Conservation (phyloP, 2,329 filamentous ascomycete genomes). For the Neonectria magnoliae region DNA sequence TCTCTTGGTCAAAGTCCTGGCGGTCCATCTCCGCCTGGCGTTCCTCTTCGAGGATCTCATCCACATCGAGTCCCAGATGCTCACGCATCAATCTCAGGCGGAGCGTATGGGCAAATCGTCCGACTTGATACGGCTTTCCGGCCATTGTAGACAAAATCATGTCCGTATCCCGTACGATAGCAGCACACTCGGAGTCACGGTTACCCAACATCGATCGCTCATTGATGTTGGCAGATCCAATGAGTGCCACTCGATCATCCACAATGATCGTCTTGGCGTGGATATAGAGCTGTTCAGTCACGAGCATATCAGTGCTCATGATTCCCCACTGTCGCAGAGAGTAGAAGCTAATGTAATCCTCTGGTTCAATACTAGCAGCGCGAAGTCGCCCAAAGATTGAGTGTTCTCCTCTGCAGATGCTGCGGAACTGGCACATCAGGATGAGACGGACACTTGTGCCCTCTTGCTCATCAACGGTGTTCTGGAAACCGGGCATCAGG, state of each 20-base stretch:
- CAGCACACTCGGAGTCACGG: conserved; percentile 91
- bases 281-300: conserved; percentile 97
- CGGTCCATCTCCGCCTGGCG: conserved; percentile 73
- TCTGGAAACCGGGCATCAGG: conserved; percentile 98
- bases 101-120: conserved; percentile 90
- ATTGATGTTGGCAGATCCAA: conserved; percentile 98
- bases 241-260: conserved; percentile 91
- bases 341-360: conserved; percentile 96
- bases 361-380: conserved; percentile 84
- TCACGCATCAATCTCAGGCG: conserved; percentile 96
- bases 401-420: conserved; percentile 90
- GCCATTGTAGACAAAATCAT: conserved; percentile 94
- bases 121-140: conserved; percentile 87
- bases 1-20: conserved; percentile 65
- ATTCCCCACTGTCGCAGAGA: conserved; percentile 92
- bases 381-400: conserved; percentile 91
- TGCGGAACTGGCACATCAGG: conserved; percentile 96
- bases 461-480: conserved; percentile 92
- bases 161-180: conserved; percentile 90
- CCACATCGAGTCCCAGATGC: conserved; percentile 94
- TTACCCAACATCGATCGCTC: conserved; percentile 94
- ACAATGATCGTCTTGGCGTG: conserved; percentile 98
- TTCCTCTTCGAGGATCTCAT: conserved; percentile 86
- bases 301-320: conserved; percentile 84
- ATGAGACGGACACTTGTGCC: conserved; percentile 95